Evolutionary conservation across 1,139 yeast genomes (phyloP).

Genomic region (Suhomyces yuchorum): DNA sequence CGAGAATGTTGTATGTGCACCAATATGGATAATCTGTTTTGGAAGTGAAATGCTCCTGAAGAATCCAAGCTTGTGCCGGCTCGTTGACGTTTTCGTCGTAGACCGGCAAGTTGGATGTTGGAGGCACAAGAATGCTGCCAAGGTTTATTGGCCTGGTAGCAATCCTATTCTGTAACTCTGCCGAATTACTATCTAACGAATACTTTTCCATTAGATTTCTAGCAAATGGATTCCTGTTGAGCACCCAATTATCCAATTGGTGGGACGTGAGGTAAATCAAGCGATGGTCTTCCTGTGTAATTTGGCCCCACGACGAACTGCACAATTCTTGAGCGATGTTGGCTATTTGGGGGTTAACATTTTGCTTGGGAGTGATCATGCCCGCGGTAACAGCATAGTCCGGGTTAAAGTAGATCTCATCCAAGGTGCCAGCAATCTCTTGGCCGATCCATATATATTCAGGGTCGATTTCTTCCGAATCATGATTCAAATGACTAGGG

Average conservation of each 20-base stretch:
- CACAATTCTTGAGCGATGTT: slow-evolving; percentile 37
- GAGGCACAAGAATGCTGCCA: slow-evolving; percentile 28
- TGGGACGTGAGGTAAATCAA: slow-evolving; percentile 37
- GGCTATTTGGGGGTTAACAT: slow-evolving; percentile 21
- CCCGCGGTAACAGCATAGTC: slow-evolving; percentile 36
- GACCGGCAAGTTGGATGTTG: slow-evolving; percentile 20
- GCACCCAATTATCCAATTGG: slow-evolving; percentile 36
- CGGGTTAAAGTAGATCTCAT: slow-evolving; percentile 28
- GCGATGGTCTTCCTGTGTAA: slow-evolving; percentile 28
- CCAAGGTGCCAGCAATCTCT: slow-evolving; percentile 30
- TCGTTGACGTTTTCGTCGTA: slow-evolving; percentile 22
- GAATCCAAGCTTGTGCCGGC: slow-evolving; percentile 32
- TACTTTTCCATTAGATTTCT: slow-evolving; percentile 21
- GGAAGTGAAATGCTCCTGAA: slow-evolving; percentile 20
- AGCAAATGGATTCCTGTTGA: slow-evolving; percentile 18
- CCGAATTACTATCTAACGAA: slow-evolving; percentile 4
- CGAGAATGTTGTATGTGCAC: slow-evolving; percentile 42
- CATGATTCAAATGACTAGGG: background rate
- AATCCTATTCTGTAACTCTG: background rate
- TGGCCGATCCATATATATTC: slow-evolving; percentile 42
- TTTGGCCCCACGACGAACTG: slow-evolving; percentile 44
- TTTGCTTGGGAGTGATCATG: slow-evolving; percentile 32
- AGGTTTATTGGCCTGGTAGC: slow-evolving; percentile 24
- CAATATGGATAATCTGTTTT: slow-evolving; percentile 27
- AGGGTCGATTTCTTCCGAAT: slow-evolving; percentile 19